Evolutionary conservation across 2,329 filamentous ascomycete genomes (phyloP).

Genomic region (Penicillium sclerotigenum): DNA sequence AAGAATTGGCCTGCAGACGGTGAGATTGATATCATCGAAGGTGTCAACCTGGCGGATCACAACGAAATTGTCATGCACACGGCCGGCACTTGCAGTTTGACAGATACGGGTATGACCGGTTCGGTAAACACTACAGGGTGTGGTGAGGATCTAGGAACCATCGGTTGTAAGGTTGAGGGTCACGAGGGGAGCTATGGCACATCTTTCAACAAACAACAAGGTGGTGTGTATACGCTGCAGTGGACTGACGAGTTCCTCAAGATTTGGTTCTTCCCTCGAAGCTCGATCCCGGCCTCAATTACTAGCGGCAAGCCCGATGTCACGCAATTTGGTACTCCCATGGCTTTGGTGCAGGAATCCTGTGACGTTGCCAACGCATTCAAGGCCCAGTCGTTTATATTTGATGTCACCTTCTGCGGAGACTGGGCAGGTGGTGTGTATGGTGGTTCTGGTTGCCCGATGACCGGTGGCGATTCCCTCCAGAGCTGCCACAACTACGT

Average conservation of each 20-base stretch:
- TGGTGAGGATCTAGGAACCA: conserved; percentile 40
- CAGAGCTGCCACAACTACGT: conserved; percentile 69
- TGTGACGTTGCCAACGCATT: conserved; percentile 44
- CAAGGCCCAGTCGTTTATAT: conserved; percentile 42
- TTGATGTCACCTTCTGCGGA: conserved; percentile 56
- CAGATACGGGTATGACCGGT: conserved; percentile 49
- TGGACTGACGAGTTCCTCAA: conserved; percentile 47
- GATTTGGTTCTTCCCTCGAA: conserved; percentile 53
- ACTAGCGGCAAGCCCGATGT: conserved; percentile 44
- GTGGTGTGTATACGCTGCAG: conserved; percentile 52
- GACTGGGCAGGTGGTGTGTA: conserved; percentile 53
- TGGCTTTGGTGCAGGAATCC: conserved; percentile 43
- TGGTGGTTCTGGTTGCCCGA: conserved; percentile 50
- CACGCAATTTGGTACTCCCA: conserved; percentile 46
- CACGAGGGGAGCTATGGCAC: conserved; percentile 48
- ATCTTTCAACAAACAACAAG: conserved; percentile 51
- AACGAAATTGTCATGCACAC: conserved; percentile 53
- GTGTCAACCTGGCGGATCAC: conserved; percentile 46
- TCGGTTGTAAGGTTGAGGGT: conserved; percentile 44
- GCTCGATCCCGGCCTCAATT: conserved; percentile 47
- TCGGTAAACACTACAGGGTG: conserved; percentile 49
- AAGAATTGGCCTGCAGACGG: conserved; percentile 43
- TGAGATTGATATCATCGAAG: conserved; percentile 54
- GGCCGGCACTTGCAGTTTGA: conserved; percentile 42
- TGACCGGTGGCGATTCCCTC: conserved; percentile 62